Evolutionary conservation across 768 basidiomycete species (phyloP).

Genomic region (Ramaria sp.): DNA sequence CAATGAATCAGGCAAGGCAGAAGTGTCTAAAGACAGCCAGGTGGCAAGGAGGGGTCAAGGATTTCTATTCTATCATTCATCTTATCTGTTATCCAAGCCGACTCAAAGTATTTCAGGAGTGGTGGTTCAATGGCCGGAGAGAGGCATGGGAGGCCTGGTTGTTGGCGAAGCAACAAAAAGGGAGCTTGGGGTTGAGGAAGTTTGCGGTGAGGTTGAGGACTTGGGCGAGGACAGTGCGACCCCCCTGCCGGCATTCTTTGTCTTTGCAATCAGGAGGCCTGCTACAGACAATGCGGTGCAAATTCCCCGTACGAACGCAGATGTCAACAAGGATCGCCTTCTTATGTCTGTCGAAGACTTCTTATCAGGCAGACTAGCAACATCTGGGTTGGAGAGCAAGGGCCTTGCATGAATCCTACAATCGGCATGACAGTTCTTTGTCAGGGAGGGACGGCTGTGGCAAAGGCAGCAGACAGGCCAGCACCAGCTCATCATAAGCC

Average conservation of each 20-base stretch:
- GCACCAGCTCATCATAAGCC: conserved; percentile 13
- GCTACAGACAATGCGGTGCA: not conserved
- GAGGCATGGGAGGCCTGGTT: too few species aligned
- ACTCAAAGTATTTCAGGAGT: too few species aligned
- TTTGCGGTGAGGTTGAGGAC: not conserved
- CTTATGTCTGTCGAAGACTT: not conserved
- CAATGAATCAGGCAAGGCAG: too few species aligned
- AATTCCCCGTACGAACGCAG: conserved; percentile 2
- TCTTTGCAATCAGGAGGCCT: not conserved
- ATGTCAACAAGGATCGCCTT: not conserved
- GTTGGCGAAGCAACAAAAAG: too few species aligned
- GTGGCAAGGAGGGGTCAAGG: too few species aligned
- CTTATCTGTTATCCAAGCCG: too few species aligned
- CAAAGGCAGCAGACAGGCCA: conserved; percentile 5
- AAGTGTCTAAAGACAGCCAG: too few species aligned
- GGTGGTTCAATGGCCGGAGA: too few species aligned
- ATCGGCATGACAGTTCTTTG: not conserved
- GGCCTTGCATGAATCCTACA: not conserved
- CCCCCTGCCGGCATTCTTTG: not conserved
- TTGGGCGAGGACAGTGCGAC: not conserved
- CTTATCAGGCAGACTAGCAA: not conserved
- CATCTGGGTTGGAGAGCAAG: not conserved
- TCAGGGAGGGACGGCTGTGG: conserved; percentile 10
- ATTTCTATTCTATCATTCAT: too few species aligned
- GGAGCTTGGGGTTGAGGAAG: too few species aligned